Evolutionary conservation across 2,329 filamentous ascomycete species (phyloP).

Genomic region (Tolypocladium tropicale): DNA sequence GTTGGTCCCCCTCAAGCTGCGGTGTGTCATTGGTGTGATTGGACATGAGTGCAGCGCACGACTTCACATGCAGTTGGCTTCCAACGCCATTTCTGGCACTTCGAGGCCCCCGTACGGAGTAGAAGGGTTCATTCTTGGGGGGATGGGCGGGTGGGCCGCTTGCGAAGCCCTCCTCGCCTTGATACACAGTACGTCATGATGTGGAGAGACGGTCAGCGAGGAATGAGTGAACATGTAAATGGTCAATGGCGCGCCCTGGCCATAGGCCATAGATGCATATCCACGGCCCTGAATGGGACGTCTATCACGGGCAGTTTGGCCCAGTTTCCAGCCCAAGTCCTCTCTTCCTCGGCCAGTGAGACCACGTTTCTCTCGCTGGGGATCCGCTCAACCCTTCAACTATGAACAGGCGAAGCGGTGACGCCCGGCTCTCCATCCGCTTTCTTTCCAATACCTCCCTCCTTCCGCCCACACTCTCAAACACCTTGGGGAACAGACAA

Average conservation of each 20-base stretch:
- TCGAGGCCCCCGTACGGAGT: background rate
- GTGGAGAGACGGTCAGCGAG: background rate
- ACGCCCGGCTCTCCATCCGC: background rate
- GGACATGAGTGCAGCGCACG: background rate
- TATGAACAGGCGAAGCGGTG: background rate
- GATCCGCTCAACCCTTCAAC: background rate
- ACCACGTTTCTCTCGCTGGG: background rate
- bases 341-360: conserved; percentile 1
- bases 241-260: background rate
- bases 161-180: background rate
- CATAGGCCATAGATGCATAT: background rate
- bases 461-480: background rate
- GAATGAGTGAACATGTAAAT: background rate
- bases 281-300: background rate
- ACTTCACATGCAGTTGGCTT: background rate
- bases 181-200: background rate
- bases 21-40: background rate
- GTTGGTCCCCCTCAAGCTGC: background rate
- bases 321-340: background rate
- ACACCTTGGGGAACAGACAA: background rate
- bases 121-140: too few relatives aligned
- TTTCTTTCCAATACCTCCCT: background rate
- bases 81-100: background rate
- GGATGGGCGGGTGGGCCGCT: too few relatives aligned
- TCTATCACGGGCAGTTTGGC: background rate